These are phyloP conservation scores for Daldinia sp. DNA, from an alignment of 2,329 filamentous ascomycete species.

Conservation along the genomic window DNA sequence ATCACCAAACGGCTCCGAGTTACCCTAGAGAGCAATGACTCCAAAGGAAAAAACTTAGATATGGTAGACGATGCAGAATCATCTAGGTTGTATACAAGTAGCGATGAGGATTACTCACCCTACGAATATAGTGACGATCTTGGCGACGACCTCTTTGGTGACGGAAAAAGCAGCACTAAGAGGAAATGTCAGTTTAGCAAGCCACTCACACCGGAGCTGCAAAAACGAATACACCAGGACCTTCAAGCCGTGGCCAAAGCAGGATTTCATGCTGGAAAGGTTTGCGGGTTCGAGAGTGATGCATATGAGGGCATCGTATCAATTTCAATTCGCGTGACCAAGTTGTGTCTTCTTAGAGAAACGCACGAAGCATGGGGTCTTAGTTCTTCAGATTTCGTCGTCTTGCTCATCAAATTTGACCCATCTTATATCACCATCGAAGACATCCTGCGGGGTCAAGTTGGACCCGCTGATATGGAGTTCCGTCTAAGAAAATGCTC, in stretches of 20 bases:
- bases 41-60: constrained; percentile 12
- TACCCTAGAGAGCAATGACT: constrained; percentile 30
- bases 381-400: constrained; percentile 70
- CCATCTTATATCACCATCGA: constrained; percentile 69
- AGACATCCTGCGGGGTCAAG: constrained; percentile 55
- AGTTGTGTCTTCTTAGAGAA: constrained; percentile 77
- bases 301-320: constrained; percentile 62
- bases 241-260: constrained; percentile 66
- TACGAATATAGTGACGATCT: constrained; percentile 44
- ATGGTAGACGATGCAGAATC: constrained; percentile 47
- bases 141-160: constrained; percentile 44
- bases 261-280: constrained; percentile 74
- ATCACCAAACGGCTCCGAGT: constrained; percentile 45
- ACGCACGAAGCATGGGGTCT: constrained; percentile 81
- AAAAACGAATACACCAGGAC: constrained; percentile 63
- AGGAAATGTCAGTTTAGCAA: not conserved
- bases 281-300: constrained; percentile 56
- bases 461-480: constrained; percentile 48
- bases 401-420: constrained; percentile 74
- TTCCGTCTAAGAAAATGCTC: constrained; percentile 76
- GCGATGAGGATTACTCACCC: constrained; percentile 37
- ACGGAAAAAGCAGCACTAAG: constrained; percentile 39
- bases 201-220: not conserved
- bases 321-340: constrained; percentile 73
- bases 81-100: constrained; percentile 40